phyloP scores from a whole-genome alignment of 2,329 filamentous ascomycete genomes.

The Microsporum ferrugineum region DNA sequence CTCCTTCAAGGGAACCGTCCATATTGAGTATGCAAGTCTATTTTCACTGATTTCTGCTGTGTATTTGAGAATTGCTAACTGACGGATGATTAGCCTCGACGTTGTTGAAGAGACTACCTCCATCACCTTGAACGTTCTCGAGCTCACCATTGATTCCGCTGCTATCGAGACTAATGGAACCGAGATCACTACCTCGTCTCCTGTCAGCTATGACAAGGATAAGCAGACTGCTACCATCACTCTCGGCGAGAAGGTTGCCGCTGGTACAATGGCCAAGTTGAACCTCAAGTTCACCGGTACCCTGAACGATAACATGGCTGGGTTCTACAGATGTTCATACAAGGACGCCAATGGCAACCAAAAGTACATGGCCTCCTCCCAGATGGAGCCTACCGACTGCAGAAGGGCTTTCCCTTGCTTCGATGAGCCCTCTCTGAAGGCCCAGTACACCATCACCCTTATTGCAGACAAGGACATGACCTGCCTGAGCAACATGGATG shows the following conservation, averaged over 20 bases:
- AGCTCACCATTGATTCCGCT: slow-evolving; percentile 69
- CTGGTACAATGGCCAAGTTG: slow-evolving; percentile 65
- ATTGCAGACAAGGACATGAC: slow-evolving; percentile 83
- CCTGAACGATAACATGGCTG: slow-evolving; percentile 91
- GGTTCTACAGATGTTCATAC: slow-evolving; percentile 93
- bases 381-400: slow-evolving; percentile 95
- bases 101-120: slow-evolving; percentile 73
- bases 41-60: neutral
- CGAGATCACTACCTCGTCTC: slow-evolving; percentile 50
- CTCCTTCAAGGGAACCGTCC: slow-evolving; percentile 72
- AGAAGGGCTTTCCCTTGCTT: slow-evolving; percentile 91
- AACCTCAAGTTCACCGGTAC: slow-evolving; percentile 66
- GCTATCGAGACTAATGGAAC: slow-evolving; percentile 53
- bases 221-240: slow-evolving; percentile 71
- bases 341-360: slow-evolving; percentile 68
- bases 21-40: slow-evolving; percentile 54
- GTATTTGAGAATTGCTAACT: slow-evolving; percentile 9
- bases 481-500: slow-evolving; percentile 95
- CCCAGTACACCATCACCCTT: slow-evolving; percentile 80
- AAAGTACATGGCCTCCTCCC: slow-evolving; percentile 75
- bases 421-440: slow-evolving; percentile 89
- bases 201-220: slow-evolving; percentile 62
- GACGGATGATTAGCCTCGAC: slow-evolving; percentile 48
- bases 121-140: slow-evolving; percentile 76
- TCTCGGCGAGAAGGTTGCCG: slow-evolving; percentile 60